Base-by-base conservation (phyloP, 2,329 filamentous ascomycete genomes). In the Ploettnerulaceae sp. region DNA sequence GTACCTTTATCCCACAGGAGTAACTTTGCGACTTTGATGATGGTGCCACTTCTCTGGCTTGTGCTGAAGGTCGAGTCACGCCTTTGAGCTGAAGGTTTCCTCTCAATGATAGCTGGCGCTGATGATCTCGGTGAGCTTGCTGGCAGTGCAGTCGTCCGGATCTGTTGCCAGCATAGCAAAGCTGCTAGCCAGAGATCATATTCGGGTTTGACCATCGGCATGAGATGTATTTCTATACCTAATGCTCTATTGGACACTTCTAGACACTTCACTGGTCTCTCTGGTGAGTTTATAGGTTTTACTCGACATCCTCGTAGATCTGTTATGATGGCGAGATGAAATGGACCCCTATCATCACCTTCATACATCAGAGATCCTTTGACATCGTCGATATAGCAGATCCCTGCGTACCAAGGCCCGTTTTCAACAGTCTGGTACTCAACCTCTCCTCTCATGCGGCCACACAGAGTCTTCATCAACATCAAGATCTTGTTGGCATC, bases 21-120 rank as follows among this genome's bases (percentile, higher is more conserved):
- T 62, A 95, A 79, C 62, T 89, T 90, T 45, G 89, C 93, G 37
- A 96, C 88, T 64, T 97, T 98, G 71, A 97, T 97, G 55, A 97
- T 93, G 45, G 85, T 81, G 3, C 81, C 78, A 52, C 89, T 84
- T 61, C 84, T 93, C 82, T 90, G 53, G 17, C 58, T 49, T 15
- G 60, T 61, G 11, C 68, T 67, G 51, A 14, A 72, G 71, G 44
- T 72, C 68, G 42, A 75, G 64, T 51, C 73, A 62, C 61, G 66
- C 65, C 56, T 70, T 64, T 18, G 60, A 9, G 33, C 24, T 18
- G 65, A 58, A 40, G 66, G 61, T 54, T 45, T 62, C 50, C 43
- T 58, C 20, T 63, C 58, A 22, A 38, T n/a, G 25, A 49, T 12
- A 24, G 44, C 25, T n/a, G 49, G 24, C 21, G 44, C 39, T 18